These are phyloP conservation scores for Zoysia matrella DNA, from an alignment of 202 grass and related monocot genomes.

Conservation along the genomic window DNA sequence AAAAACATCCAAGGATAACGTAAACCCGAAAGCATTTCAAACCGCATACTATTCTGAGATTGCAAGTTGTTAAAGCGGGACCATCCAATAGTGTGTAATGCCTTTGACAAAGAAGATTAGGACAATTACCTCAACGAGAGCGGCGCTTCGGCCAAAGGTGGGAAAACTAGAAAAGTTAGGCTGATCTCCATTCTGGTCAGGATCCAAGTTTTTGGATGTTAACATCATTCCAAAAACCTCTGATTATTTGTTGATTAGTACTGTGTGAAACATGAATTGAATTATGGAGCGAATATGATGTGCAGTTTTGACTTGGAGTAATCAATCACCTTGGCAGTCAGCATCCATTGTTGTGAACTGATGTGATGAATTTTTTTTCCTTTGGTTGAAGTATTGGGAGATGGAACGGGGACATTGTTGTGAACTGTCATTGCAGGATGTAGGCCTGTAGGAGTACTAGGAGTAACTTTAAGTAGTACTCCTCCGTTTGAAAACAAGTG, in stretches of 20 bases:
- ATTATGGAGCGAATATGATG: constrained; percentile 38
- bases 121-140: constrained; percentile 49
- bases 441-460: not conserved
- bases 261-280: constrained; percentile 47
- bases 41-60: constrained; percentile 33
- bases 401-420: constrained; percentile 31
- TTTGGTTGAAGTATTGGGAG: not conserved
- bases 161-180: constrained; percentile 53
- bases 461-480: too few relatives aligned
- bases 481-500: too few relatives aligned
- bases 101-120: constrained; percentile 2
- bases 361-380: not conserved
- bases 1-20: constrained; percentile 30
- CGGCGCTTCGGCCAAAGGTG: constrained; percentile 33
- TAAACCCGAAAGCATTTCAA: constrained; percentile 18
- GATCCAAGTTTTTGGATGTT: constrained; percentile 53
- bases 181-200: constrained; percentile 49
- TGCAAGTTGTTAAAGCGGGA: constrained; percentile 48
- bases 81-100: constrained; percentile 34
- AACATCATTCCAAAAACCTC: constrained; percentile 39
- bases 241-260: constrained; percentile 20
- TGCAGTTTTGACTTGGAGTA: constrained; percentile 30
- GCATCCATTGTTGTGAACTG: constrained; percentile 29
- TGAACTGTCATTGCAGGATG: constrained; percentile 22
- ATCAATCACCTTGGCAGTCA: constrained; percentile 6